These are phyloP conservation scores for Panaeolus cyanescens DNA, from an alignment of 768 basidiomycete genomes.

Conservation along the genomic window DNA sequence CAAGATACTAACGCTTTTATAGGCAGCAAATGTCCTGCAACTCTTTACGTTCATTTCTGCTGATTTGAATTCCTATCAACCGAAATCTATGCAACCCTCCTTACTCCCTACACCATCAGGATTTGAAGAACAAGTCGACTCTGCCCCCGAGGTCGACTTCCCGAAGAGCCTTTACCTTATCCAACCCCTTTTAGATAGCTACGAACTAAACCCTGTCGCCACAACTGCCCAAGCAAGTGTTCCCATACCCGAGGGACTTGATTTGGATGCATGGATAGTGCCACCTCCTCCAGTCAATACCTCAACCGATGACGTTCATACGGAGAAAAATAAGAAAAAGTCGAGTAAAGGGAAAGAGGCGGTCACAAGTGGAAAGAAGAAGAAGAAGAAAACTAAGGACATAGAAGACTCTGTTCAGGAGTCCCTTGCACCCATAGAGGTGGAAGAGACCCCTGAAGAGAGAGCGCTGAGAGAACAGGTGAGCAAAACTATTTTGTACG, in stretches of 20 bases:
- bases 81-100: conserved; percentile 32
- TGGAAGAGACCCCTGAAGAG: conserved; percentile 62
- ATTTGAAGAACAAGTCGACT: conserved; percentile 37
- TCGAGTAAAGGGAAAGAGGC: neutral
- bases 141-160: conserved; percentile 51
- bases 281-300: conserved; percentile 52
- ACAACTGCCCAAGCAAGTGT: conserved; percentile 79
- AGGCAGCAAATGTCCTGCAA: conserved; percentile 84
- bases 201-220: conserved; percentile 88
- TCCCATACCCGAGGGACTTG: conserved; percentile 78
- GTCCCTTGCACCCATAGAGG: conserved; percentile 34
- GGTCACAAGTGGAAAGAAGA: conserved; percentile 32
- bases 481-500: conserved; percentile 17
- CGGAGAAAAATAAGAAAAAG: conserved; percentile 45
- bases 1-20: conserved; percentile 7
- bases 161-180: conserved; percentile 92
- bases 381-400: conserved; percentile 47
- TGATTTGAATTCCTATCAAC: conserved; percentile 62
- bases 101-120: conserved; percentile 35
- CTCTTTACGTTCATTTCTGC: conserved; percentile 76
- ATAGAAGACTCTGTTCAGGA: conserved; percentile 27
- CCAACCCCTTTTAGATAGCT: conserved; percentile 70
- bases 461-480: conserved; percentile 65
- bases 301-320: conserved; percentile 14
- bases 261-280: conserved; percentile 86